phyloP scores from a whole-genome alignment of 2,329 filamentous ascomycete genomes.

The Colletotrichum spaethianum region DNA sequence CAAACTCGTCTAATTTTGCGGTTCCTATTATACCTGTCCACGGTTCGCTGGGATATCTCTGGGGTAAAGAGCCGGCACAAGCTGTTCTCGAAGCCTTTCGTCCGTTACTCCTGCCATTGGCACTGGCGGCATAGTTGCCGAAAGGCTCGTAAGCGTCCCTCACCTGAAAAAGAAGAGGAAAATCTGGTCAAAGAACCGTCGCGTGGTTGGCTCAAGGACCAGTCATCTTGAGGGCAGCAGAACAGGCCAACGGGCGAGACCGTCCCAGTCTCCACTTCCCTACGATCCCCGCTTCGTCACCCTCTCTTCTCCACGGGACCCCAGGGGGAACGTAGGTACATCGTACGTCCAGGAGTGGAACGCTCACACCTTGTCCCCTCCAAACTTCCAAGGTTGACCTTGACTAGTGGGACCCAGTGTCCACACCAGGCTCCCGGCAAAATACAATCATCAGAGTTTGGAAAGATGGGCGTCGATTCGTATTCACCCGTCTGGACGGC shows the following conservation, averaged over 20 bases:
- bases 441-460: constrained; percentile 28
- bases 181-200: neutral
- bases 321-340: constrained; percentile 23
- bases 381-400: constrained; percentile 32
- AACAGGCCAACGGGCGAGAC: constrained; percentile 26
- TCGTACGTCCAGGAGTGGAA: constrained; percentile 27
- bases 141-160: neutral
- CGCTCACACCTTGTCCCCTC: constrained; percentile 21
- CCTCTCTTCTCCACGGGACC: constrained; percentile 35
- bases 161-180: too few relatives aligned
- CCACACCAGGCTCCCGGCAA: constrained; percentile 35
- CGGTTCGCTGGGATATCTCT: constrained; percentile 20
- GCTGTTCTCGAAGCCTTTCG: constrained; percentile 1
- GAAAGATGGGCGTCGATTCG: constrained; percentile 5
- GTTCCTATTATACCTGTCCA: constrained; percentile 22
- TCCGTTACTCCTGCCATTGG: neutral
- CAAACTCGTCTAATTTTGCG: constrained; percentile 29
- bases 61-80: constrained; percentile 15
- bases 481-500: constrained; percentile 32
- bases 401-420: constrained; percentile 29
- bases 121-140: neutral
- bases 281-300: constrained; percentile 20
- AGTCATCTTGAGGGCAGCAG: constrained; percentile 10
- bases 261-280: constrained; percentile 31
- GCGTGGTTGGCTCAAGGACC: neutral